phyloP scores from a whole-genome alignment of 495 filamentous ascomycete genomes.

The Usnea hakonensis region DNA sequence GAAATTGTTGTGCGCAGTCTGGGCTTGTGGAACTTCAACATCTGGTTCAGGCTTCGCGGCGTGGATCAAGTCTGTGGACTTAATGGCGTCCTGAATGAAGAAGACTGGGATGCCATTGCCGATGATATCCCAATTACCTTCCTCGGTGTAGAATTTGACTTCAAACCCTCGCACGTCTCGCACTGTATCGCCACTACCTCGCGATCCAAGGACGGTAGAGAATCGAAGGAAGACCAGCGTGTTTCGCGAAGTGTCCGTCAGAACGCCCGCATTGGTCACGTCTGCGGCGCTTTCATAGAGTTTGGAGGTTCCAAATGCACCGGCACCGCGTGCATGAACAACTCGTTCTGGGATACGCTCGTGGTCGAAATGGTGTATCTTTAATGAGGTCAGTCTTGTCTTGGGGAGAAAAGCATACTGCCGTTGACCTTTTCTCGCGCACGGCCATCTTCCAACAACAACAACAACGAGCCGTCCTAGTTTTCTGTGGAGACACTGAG shows the following conservation, averaged over 20 bases:
- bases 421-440: constrained; percentile 62
- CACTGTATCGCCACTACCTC: constrained; percentile 72
- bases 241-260: constrained; percentile 71
- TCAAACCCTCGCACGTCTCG: constrained; percentile 79
- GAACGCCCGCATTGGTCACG: constrained; percentile 60
- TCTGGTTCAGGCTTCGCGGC: constrained; percentile 76
- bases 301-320: constrained; percentile 78
- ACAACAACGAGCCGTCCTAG: constrained; percentile 59
- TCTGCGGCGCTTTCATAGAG: constrained; percentile 62
- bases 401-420: neutral
- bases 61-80: constrained; percentile 71
- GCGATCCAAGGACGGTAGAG: constrained; percentile 72
- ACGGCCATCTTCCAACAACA: constrained; percentile 84
- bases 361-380: constrained; percentile 79
- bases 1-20: constrained; percentile 56
- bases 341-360: constrained; percentile 85
- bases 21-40: constrained; percentile 59
- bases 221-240: constrained; percentile 79
- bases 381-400: neutral
- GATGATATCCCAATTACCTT: constrained; percentile 56
- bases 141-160: constrained; percentile 63
- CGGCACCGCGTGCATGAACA: constrained; percentile 78
- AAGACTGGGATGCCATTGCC: constrained; percentile 61
- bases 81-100: constrained; percentile 66
- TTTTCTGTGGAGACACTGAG: constrained; percentile 54